A percentile compares a stretch with the other conserved stretches of the same genome.
These are phyloP conservation scores for Jasminum sambac DNA, from an alignment of 257 asterid species.

Conservation along the genomic window DNA sequence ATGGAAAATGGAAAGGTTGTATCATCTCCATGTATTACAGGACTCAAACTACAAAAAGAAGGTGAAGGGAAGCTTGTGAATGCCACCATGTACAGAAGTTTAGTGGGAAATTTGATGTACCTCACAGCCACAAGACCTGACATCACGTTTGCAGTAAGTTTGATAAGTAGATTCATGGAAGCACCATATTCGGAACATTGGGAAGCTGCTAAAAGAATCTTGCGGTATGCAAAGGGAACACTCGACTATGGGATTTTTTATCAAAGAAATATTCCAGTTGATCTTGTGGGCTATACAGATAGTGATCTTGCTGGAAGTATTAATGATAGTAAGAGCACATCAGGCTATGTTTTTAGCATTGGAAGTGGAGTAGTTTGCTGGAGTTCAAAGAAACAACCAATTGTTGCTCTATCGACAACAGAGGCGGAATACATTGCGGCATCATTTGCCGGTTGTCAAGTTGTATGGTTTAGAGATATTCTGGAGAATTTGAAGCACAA, in stretches of 20 bases:
- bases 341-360: slow-evolving; percentile 1
- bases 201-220: neutral
- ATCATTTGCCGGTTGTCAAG: no score
- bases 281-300: neutral
- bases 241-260: neutral
- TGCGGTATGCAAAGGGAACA: neutral
- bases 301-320: slow-evolving; percentile 11
- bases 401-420: no score
- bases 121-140: neutral
- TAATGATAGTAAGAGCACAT: slow-evolving; percentile 5
- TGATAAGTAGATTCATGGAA: neutral
- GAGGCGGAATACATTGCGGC: no score
- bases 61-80: neutral
- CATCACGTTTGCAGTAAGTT: neutral
- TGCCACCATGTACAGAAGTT: neutral
- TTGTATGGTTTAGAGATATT: no score
- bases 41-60: neutral
- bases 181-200: neutral
- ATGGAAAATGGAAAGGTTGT: slow-evolving; percentile 18
- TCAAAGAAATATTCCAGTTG: neutral
- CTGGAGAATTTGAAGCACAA: no score
- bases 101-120: slow-evolving; percentile 5
- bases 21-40: neutral
- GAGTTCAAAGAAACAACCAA: no score
- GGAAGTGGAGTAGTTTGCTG: neutral